Evolutionary conservation across 1,284 basidiomycete species (phyloP).

Genomic region (Termitomyces sp.): DNA sequence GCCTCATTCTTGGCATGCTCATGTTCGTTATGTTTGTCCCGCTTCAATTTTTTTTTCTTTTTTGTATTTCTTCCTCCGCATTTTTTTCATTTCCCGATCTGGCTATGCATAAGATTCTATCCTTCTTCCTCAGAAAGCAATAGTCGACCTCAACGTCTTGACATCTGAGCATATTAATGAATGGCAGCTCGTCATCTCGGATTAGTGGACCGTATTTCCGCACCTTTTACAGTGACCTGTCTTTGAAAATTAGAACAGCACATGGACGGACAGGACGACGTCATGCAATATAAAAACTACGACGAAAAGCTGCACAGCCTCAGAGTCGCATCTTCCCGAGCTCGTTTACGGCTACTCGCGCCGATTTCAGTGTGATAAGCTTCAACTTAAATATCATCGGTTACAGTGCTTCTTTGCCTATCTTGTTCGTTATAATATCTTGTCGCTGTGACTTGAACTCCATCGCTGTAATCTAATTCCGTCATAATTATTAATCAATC

Average conservation of each 20-base stretch:
- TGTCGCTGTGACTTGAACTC: too few relatives aligned
- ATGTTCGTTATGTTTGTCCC: neutral
- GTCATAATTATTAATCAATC: neutral
- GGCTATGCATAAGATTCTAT: neutral
- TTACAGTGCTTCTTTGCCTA: neutral
- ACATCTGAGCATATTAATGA: neutral
- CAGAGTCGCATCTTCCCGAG: neutral
- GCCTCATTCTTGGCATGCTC: constrained; percentile 6
- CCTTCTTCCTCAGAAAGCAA: neutral
- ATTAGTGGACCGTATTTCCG: neutral
- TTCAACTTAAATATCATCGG: neutral
- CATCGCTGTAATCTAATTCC: too few relatives aligned
- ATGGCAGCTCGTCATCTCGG: neutral
- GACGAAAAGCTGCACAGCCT: neutral
- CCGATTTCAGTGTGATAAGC: neutral
- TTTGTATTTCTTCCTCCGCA: neutral
- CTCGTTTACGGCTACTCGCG: neutral
- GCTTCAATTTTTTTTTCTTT: constrained; percentile 7
- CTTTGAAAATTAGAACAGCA: neutral
- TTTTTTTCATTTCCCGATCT: constrained; percentile 5
- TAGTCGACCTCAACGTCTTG: neutral
- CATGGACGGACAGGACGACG: neutral
- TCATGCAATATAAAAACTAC: neutral
- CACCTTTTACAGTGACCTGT: neutral
- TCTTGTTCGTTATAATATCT: too few relatives aligned